Conservation (phyloP, 352 stramenopile species). For the Pseudoperonospora humuli region DNA sequence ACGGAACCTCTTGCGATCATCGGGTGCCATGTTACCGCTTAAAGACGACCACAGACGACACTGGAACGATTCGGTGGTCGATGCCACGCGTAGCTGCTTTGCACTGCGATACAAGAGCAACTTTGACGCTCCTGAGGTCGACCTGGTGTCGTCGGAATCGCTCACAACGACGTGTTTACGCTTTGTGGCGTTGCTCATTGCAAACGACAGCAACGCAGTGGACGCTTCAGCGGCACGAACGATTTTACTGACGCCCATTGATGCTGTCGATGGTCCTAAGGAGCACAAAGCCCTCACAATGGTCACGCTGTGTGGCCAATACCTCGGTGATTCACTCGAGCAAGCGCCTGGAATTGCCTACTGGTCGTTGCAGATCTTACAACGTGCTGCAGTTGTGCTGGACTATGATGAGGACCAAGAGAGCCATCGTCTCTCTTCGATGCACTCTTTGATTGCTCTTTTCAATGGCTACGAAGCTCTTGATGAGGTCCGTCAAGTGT, state of each 20-base stretch:
- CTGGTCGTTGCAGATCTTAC: constrained; percentile 45
- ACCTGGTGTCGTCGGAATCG: constrained; percentile 26
- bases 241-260: constrained; percentile 41
- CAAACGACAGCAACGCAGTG: neutral
- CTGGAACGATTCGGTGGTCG: constrained; percentile 13
- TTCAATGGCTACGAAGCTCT: constrained; percentile 43
- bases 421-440: constrained; percentile 12
- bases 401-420: constrained; percentile 19
- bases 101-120: constrained; percentile 33
- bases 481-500: constrained; percentile 26
- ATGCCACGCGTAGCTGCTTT: constrained; percentile 9
- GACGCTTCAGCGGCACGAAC: constrained; percentile 11
- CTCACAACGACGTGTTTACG: constrained; percentile 40
- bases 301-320: constrained; percentile 43
- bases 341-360: constrained; percentile 31
- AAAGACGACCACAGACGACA: constrained; percentile 8
- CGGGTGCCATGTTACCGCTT: constrained; percentile 23
- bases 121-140: constrained; percentile 3
- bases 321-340: constrained; percentile 38
- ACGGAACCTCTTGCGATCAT: constrained; percentile 51
- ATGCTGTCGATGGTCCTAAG: constrained; percentile 31
- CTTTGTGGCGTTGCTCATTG: constrained; percentile 37
- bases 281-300: constrained; percentile 35
- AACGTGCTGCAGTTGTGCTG: constrained; percentile 31
- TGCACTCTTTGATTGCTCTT: constrained; percentile 43